These are phyloP conservation scores for Colletotrichum sojae DNA, from an alignment of 2,329 filamentous ascomycete species.

Conservation along the genomic window DNA sequence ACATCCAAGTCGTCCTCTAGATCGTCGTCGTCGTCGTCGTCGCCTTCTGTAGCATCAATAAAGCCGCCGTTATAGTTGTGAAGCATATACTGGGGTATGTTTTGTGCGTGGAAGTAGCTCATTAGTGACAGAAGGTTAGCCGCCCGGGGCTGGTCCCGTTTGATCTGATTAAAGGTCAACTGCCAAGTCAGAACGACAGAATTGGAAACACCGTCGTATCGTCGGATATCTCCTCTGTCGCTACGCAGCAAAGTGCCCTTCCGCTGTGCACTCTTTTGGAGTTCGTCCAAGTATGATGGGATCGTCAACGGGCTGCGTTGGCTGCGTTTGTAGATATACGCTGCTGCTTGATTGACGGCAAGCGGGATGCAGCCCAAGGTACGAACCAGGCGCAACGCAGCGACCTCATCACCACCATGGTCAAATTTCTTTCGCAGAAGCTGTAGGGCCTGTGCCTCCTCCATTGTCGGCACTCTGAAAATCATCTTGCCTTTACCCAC, in stretches of 20 bases:
- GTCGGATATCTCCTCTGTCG: slow-evolving; percentile 23
- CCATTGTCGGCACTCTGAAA: slow-evolving; percentile 43
- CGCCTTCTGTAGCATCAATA: too few relatives aligned
- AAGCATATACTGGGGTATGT: too few relatives aligned
- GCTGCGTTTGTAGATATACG: slow-evolving; percentile 53
- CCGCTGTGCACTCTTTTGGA: slow-evolving; percentile 44
- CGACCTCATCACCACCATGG: not conserved
- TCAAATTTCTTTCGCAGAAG: slow-evolving; percentile 45
- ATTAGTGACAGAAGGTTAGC: slow-evolving; percentile 61
- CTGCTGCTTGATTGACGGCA: slow-evolving; percentile 52
- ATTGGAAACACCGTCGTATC: slow-evolving; percentile 41
- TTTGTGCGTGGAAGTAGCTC: slow-evolving; percentile 61
- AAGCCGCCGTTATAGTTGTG: too few relatives aligned
- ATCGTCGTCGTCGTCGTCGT: too few relatives aligned
- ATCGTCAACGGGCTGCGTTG: slow-evolving; percentile 41
- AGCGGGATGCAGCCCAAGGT: slow-evolving; percentile 52
- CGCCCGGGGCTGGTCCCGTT: slow-evolving; percentile 49
- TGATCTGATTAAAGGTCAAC: slow-evolving; percentile 52
- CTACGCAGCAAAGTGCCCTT: slow-evolving; percentile 44
- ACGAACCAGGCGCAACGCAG: slow-evolving; percentile 12
- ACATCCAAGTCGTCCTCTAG: too few relatives aligned
- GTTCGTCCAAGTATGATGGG: slow-evolving; percentile 46
- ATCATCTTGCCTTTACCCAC: slow-evolving; percentile 25
- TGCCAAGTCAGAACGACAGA: slow-evolving; percentile 50
- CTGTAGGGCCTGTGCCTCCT: slow-evolving; percentile 44